Conservation (phyloP, 2,329 filamentous ascomycete genomes). For the Truncatella angustata region DNA sequence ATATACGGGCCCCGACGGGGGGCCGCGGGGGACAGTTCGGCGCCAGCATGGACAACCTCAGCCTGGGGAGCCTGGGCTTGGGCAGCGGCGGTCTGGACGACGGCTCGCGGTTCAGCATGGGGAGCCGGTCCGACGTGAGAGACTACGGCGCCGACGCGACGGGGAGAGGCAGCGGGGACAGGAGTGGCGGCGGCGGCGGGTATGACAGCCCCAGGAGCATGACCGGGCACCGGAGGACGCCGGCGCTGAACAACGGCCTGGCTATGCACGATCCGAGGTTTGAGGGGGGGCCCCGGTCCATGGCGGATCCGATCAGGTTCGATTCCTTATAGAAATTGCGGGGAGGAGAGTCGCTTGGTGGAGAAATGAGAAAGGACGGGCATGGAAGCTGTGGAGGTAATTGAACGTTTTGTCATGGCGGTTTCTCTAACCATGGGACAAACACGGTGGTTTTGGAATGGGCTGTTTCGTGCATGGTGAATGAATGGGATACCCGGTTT, state of each 20-base stretch:
- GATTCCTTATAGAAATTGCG: background rate
- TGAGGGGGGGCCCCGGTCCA: background rate
- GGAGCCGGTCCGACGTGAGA: too few relatives aligned
- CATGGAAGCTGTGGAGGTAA: background rate
- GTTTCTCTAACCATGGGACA: too few relatives aligned
- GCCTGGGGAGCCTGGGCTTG: slow-evolving; percentile 14
- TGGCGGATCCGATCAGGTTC: slow-evolving; percentile 1
- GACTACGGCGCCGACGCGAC: too few relatives aligned
- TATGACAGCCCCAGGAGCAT: too few relatives aligned
- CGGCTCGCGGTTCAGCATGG: background rate
- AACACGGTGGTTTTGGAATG: background rate
- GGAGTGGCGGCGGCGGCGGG: too few relatives aligned
- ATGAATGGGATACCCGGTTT: too few relatives aligned
- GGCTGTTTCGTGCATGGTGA: too few relatives aligned
- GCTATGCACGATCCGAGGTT: background rate
- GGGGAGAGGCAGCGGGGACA: too few relatives aligned
- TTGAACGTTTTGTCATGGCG: too few relatives aligned
- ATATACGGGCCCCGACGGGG: slow-evolving; percentile 2
- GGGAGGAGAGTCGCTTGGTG: background rate
- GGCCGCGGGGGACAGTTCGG: background rate
- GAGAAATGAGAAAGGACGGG: background rate
- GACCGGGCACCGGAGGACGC: background rate
- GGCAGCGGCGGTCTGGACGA: background rate
- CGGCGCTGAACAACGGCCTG: background rate
- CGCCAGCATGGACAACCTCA: slow-evolving; percentile 16